Evolutionary conservation across 805 yeast genomes (phyloP).

Genomic region (Ogataea degrootiae): DNA sequence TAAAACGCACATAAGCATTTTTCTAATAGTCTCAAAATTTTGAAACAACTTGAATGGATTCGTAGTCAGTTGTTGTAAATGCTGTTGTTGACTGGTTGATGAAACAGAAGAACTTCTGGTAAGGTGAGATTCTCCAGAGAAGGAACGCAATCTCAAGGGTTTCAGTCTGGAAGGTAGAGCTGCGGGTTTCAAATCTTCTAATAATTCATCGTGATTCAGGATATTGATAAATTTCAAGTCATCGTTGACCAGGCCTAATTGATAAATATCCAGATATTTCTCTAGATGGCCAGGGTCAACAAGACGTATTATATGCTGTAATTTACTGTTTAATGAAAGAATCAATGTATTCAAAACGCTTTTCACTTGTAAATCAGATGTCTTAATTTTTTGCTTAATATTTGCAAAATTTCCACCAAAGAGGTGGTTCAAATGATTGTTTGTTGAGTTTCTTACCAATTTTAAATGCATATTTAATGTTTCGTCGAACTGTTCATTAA

Average conservation of each 20-base stretch:
- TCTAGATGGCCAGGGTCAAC: constrained; percentile 15
- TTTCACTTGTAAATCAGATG: constrained; percentile 10
- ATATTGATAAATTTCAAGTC: constrained; percentile 18
- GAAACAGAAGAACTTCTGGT: constrained; percentile 3
- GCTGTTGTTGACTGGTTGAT: background rate
- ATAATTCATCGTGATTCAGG: constrained; percentile 15
- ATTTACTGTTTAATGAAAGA: constrained; percentile 12
- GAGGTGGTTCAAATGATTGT: constrained; percentile 7
- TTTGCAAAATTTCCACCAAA: constrained; percentile 2
- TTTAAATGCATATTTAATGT: constrained; percentile 8
- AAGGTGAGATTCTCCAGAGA: constrained; percentile 13
- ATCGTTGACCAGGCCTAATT: constrained; percentile 19
- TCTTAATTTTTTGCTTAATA: constrained; percentile 7
- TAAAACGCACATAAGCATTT: constrained; percentile 19
- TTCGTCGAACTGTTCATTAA: constrained; percentile 14
- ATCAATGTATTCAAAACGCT: constrained; percentile 17
- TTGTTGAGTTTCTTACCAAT: constrained; percentile 5
- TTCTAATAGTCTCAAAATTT: constrained; percentile 17
- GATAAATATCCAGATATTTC: constrained; percentile 22
- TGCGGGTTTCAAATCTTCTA: constrained; percentile 5
- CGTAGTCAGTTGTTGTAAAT: constrained; percentile 10
- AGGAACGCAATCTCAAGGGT: constrained; percentile 19
- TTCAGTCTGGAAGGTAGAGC: constrained; percentile 7
- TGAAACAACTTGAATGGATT: constrained; percentile 14
- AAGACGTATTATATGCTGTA: constrained; percentile 12